Evolutionary conservation across 371 early-diverging fungal species (phyloP).

Genomic region (Apophysomyces ossiformis): DNA sequence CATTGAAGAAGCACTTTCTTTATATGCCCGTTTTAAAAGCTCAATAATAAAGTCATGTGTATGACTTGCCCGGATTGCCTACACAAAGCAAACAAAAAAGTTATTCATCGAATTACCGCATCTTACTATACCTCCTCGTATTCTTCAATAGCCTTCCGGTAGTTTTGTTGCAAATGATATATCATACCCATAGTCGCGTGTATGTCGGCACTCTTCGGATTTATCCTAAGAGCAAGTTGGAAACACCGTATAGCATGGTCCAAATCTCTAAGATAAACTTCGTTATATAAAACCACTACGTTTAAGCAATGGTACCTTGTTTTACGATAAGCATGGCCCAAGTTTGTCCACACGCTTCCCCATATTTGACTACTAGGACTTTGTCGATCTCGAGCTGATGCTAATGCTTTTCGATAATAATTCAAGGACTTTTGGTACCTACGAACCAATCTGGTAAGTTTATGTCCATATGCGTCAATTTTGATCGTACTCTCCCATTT

Average conservation of each 20-base stretch:
- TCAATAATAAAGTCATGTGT: conserved; percentile 5
- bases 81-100: conserved; percentile 5
- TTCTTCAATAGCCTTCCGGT: conserved; percentile 52
- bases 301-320: conserved; percentile 47
- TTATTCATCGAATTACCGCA: not conserved
- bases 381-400: conserved; percentile 50
- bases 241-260: conserved; percentile 55
- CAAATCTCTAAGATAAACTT: conserved; percentile 40
- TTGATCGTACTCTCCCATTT: conserved; percentile 51
- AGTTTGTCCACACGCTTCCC: conserved; percentile 69
- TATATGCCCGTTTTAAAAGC: conserved; percentile 14
- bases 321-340: conserved; percentile 72
- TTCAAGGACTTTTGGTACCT: conserved; percentile 61
- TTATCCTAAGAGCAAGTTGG: conserved; percentile 46
- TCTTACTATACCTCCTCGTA: conserved; percentile 48
- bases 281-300: not conserved
- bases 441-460: not conserved
- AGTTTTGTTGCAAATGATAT: conserved; percentile 46
- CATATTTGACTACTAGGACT: conserved; percentile 46
- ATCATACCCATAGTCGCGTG: conserved; percentile 54
- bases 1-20: not conserved
- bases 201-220: conserved; percentile 32
- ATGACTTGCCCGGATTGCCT: not conserved
- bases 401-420: conserved; percentile 57
- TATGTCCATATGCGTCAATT: not conserved